Evolutionary conservation across 495 filamentous ascomycete genomes (phyloP).

Genomic region (Neurospora sp.): DNA sequence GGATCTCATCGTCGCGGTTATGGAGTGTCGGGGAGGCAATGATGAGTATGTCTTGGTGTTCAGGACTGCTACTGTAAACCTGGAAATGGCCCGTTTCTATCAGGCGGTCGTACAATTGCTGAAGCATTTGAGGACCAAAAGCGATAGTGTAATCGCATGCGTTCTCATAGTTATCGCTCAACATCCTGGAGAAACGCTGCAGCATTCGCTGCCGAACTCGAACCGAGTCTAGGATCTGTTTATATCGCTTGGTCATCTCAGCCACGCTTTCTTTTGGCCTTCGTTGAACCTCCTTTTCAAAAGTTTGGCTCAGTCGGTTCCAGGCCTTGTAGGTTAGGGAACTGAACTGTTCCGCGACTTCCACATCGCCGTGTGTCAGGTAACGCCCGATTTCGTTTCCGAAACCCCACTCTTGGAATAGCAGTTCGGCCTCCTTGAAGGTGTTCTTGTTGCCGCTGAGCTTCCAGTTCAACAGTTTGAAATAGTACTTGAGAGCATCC

Average conservation of each 20-base stretch:
- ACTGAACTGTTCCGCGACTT: conserved; percentile 98
- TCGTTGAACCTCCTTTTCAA: conserved; percentile 80
- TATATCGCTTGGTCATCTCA: conserved; percentile 96
- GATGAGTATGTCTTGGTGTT: conserved; percentile 67
- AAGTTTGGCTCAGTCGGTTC: conserved; percentile 75
- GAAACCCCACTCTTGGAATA: conserved; percentile 96
- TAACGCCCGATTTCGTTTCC: conserved; percentile 84
- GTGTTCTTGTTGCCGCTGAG: conserved; percentile 96
- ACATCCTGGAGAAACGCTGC: conserved; percentile 67
- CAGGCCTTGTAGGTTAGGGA: conserved; percentile 86
- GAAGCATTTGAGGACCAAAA: conserved; percentile 52
- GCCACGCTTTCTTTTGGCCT: conserved; percentile 68
- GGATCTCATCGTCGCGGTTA: conserved; percentile 66
- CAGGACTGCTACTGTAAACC: conserved; percentile 52
- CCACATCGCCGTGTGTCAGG: conserved; percentile 83
- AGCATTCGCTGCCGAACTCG: conserved; percentile 83
- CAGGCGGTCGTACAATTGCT: conserved; percentile 70
- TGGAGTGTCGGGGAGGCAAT: conserved; percentile 74
- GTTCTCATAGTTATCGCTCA: conserved; percentile 91
- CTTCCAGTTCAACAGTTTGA: conserved; percentile 95
- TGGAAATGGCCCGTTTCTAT: conserved; percentile 81
- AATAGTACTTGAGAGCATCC: conserved; percentile 93
- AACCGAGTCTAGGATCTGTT: conserved; percentile 87
- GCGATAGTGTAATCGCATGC: conserved; percentile 85
- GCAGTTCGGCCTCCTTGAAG: conserved; percentile 94